Evolutionary conservation across 352 stramenopile genomes (phyloP), one percentile per base, ranked within the genome.

Genomic region (Globisporangium perplexum): DNA sequence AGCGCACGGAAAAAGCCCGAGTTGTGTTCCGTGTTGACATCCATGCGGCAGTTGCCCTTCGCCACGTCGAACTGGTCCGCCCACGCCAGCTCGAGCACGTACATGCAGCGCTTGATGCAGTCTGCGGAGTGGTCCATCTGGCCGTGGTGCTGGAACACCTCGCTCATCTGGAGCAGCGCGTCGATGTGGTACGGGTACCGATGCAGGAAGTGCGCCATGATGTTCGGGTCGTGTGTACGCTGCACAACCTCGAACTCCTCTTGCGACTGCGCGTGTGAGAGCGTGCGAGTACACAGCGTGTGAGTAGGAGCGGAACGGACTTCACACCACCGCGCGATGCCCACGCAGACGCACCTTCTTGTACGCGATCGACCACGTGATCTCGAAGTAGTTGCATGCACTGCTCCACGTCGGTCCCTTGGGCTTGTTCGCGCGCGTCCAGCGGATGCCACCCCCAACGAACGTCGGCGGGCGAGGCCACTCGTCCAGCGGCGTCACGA

Each of bases 21-120:
- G 54, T 94, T 94, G 66, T 88, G 77, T 58, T 90, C 83, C 8
- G 69, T 75, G 47, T 70, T 54, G 50, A 92, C 77, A 46, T 92
- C 80, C 84, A 94, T 94, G 45, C 84, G 82, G 53, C 77, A 90
- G 38, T 84, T 77, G 46, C 83, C 84, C 53, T 86, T 89, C 8
- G 71, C 69, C 10, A 94, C 84, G 56, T 93, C 77, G 43, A 92
- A 94, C 44, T 91, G 73, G 52, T 92, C 81, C 20, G 75, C 77
- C 83, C 83, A 94, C 20, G 83, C 81, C 12, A 94, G 65, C 54
- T 94, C 83, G 10, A 91, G 62, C 26, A 88, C 72, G 50, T 89
- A 94, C 63, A 94, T 83, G 55, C 83, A 92, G 20, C 79, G 74
- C 65, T 94, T 92, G 58, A 94, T 92, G 55, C 79, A 90, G 53